Conservation (phyloP, 2,329 filamentous ascomycete species). For the Pyrenophora teres region DNA sequence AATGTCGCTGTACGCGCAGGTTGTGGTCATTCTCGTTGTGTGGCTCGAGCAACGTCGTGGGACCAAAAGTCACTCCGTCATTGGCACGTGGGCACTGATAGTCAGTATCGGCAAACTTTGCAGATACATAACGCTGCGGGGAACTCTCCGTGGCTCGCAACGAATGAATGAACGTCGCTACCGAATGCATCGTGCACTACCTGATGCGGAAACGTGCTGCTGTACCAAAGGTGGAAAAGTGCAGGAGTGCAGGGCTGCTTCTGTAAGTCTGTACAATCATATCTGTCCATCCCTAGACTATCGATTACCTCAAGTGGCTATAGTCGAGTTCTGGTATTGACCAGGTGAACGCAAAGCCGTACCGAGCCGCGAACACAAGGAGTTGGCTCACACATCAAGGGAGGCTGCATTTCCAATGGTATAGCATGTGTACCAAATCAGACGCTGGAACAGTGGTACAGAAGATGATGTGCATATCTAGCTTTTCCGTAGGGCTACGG, state of each 20-base stretch:
- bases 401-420: background rate
- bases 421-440: conserved; percentile 2
- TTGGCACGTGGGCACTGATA: too few relatives aligned
- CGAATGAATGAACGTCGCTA: too few relatives aligned
- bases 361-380: background rate
- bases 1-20: too few relatives aligned
- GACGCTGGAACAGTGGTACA: background rate
- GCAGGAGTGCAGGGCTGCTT: too few relatives aligned
- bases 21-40: too few relatives aligned
- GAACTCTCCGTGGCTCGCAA: too few relatives aligned
- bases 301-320: background rate
- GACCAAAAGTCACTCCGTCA: too few relatives aligned
- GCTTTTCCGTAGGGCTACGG: background rate
- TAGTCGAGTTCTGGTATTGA: background rate
- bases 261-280: background rate
- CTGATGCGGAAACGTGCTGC: too few relatives aligned
- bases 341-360: background rate
- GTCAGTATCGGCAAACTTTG: background rate
- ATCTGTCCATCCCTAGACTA: background rate
- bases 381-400: background rate
- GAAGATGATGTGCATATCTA: conserved; percentile 13
- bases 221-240: too few relatives aligned
- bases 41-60: too few relatives aligned
- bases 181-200: too few relatives aligned
- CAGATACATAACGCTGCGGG: too few relatives aligned